These are phyloP conservation scores for Teunomyces stri DNA, from an alignment of 805 yeast genomes.

Conservation along the genomic window DNA sequence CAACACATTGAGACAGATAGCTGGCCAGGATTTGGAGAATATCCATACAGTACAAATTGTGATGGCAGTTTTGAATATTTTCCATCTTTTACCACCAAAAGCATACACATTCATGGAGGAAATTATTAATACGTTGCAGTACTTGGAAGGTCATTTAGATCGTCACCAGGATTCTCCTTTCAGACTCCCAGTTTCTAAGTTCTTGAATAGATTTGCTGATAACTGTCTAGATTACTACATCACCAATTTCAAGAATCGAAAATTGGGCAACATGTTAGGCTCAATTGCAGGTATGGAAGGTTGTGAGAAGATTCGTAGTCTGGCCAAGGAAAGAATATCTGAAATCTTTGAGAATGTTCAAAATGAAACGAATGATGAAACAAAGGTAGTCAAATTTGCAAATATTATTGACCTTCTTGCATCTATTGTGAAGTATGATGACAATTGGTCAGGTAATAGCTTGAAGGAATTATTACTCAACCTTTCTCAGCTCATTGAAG, in stretches of 20 bases:
- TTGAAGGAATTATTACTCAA: constrained; percentile 31
- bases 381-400: constrained; percentile 62
- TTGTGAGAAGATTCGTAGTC: constrained; percentile 55
- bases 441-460: constrained; percentile 45
- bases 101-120: constrained; percentile 92
- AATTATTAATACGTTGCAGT: constrained; percentile 69
- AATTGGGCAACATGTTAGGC: constrained; percentile 63
- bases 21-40: constrained; percentile 75
- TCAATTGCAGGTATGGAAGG: constrained; percentile 57
- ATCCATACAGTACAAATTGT: constrained; percentile 84
- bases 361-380: constrained; percentile 50
- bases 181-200: constrained; percentile 85
- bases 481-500: constrained; percentile 43
- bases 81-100: constrained; percentile 86
- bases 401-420: constrained; percentile 67
- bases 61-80: constrained; percentile 84
- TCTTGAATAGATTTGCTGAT: constrained; percentile 75
- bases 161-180: constrained; percentile 87
- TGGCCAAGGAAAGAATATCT: constrained; percentile 52
- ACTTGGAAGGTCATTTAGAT: constrained; percentile 77
- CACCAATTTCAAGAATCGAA: constrained; percentile 61
- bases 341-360: constrained; percentile 47
- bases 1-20: constrained; percentile 65
- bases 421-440: constrained; percentile 50
- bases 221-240: constrained; percentile 71